Percentiles rank a stretch among this genome's conserved stretches.
These are phyloP conservation scores for Hymenoscyphus occultus DNA, from an alignment of 2,329 filamentous ascomycete genomes.

Conservation along the genomic window DNA sequence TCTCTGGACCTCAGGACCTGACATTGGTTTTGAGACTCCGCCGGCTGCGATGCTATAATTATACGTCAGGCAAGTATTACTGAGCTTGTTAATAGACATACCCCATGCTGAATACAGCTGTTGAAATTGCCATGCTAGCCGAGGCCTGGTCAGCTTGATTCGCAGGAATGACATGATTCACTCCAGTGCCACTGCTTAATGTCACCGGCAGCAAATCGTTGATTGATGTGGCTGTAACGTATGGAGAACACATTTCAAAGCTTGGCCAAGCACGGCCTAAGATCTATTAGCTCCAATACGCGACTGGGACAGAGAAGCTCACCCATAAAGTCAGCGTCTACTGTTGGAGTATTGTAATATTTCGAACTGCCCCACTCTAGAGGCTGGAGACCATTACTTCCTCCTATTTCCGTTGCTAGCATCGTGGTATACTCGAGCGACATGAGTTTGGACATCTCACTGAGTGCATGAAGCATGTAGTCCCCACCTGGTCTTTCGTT, in stretches of 20 bases:
- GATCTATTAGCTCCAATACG: background rate
- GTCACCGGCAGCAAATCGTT: slow-evolving; percentile 7
- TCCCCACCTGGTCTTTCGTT: slow-evolving; percentile 43
- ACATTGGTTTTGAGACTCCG: slow-evolving; percentile 41
- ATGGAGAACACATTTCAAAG: slow-evolving; percentile 45
- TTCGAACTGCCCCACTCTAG: slow-evolving; percentile 30
- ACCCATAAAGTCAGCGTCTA: slow-evolving; percentile 45
- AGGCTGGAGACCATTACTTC: slow-evolving; percentile 39
- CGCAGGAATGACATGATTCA: background rate
- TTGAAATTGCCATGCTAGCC: background rate
- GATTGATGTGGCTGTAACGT: slow-evolving; percentile 30
- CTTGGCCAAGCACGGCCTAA: slow-evolving; percentile 44
- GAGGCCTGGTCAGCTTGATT: background rate
- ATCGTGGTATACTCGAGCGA: slow-evolving; percentile 35
- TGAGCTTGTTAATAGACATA: background rate
- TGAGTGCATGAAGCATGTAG: slow-evolving; percentile 40
- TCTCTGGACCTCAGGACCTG: slow-evolving; percentile 38
- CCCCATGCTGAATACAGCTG: background rate
- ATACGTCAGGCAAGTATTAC: background rate
- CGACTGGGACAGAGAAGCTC: background rate
- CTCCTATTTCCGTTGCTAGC: slow-evolving; percentile 44
- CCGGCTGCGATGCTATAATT: slow-evolving; percentile 32
- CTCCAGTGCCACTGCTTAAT: slow-evolving; percentile 3
- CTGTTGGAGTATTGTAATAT: slow-evolving; percentile 38
- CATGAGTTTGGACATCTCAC: slow-evolving; percentile 38